Base-by-base conservation (phyloP, 2,329 filamentous ascomycete genomes). In the Penicillium sp. region DNA sequence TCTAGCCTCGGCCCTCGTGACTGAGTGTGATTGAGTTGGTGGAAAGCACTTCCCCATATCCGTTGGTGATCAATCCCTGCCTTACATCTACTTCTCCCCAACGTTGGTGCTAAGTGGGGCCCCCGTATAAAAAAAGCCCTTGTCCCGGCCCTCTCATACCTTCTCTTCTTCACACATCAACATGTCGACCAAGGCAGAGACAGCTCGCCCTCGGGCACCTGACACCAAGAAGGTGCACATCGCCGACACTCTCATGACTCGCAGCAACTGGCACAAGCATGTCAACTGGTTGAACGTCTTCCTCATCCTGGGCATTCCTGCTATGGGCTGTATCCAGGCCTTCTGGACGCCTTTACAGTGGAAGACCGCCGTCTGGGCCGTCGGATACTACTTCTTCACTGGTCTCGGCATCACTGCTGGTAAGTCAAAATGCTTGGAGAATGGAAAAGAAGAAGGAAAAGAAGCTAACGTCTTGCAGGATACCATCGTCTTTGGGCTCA, bases 221-320 rank as follows among this genome's bases (percentile, higher is more conserved):
- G 68, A 70, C 53, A 61, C 80, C 44, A 81, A 85, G 77, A 95
- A 95, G 76, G 81, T 86, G 65, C 89, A 95, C 73, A 93, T 95
- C 72, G 83, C 88, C 57, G 89, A 95, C 57, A 81, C 82, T 56
- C 86, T 87, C 50, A 85, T 95, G 62, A 95, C 88, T 52, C 80
- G 78, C 72, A 76, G 78, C 64, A 95, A 95, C 77, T 93, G 88
- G 88, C 84, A 90, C 75, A 86, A 91, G 75, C 90, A 95, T 68
- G 81, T 95, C 77, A 90, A 95, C 80, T 95, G 90, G 89, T 80
- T 95, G 59, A 95, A 95, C 72, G 84, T 88, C 55, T 80, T 78
- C 55, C 81, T 95, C 69, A 92, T 95, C 68, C 72, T 95, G 58
- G 78, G 86, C 59, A 80, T 95, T 40, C 90, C 91, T 37, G 54